Evolutionary conservation across 345 rosid species (phyloP).

Genomic region (Salix dunnii): DNA sequence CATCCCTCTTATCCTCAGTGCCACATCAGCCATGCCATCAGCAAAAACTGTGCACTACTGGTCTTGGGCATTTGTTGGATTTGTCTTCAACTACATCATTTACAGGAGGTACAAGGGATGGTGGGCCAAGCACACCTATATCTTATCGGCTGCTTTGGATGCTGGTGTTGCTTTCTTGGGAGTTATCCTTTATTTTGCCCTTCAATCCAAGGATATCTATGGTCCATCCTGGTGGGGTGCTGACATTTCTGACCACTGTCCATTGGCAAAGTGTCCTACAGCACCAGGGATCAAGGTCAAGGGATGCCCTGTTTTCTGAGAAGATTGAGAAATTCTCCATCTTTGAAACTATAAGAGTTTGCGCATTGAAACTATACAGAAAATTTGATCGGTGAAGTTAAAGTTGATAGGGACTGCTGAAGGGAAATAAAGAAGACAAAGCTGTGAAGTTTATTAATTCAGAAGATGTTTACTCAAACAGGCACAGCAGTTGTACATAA

Average conservation of each 20-base stretch:
- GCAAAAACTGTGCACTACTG: constrained; percentile 62
- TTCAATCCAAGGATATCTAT: constrained; percentile 48
- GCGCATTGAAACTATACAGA: no score
- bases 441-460: no score
- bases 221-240: constrained; percentile 82
- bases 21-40: constrained; percentile 48
- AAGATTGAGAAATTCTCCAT: not conserved
- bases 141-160: constrained; percentile 72
- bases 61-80: constrained; percentile 61
- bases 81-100: constrained; percentile 60
- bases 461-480: no score
- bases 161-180: constrained; percentile 79
- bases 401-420: no score
- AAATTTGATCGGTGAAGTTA: no score
- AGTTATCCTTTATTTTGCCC: constrained; percentile 49
- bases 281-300: constrained; percentile 48
- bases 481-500: no score
- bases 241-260: constrained; percentile 48
- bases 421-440: no score
- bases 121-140: constrained; percentile 76
- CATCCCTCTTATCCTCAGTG: constrained; percentile 57
- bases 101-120: constrained; percentile 55
- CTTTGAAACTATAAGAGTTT: no score
- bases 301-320: constrained; percentile 57
- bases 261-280: constrained; percentile 58